Evolutionary conservation across 352 stramenopile species (phyloP).

Genomic region (Globisporangium okanoganense): DNA sequence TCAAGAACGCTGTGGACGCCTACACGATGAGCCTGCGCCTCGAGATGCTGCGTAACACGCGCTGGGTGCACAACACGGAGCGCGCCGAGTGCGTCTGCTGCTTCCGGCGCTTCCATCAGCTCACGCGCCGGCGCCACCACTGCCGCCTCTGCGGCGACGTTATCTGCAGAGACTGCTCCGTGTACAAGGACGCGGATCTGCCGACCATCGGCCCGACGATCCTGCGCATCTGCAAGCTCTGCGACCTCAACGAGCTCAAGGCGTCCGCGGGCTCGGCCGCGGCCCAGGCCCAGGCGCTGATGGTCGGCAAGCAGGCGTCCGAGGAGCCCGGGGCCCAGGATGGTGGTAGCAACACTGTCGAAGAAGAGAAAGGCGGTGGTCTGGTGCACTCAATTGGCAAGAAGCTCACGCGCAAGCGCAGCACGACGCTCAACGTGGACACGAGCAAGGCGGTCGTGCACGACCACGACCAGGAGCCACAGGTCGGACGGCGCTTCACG

Average conservation of each 20-base stretch:
- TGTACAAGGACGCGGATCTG: constrained; percentile 66
- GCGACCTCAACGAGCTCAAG: constrained; percentile 33
- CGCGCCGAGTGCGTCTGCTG: constrained; percentile 57
- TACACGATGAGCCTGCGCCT: constrained; percentile 58
- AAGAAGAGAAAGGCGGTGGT: neutral
- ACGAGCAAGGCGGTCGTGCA: constrained; percentile 8
- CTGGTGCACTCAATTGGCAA: too few relatives aligned
- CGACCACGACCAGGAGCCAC: constrained; percentile 1
- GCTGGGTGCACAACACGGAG: constrained; percentile 58
- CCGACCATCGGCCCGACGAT: constrained; percentile 58
- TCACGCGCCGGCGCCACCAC: constrained; percentile 63
- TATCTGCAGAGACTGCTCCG: constrained; percentile 71
- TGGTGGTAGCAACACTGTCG: neutral
- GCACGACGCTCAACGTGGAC: constrained; percentile 15
- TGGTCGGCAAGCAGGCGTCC: neutral
- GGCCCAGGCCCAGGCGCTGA: neutral
- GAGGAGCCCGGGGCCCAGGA: neutral
- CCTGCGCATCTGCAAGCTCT: constrained; percentile 64
- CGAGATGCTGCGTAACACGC: constrained; percentile 40
- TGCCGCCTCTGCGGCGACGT: constrained; percentile 75
- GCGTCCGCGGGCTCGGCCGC: constrained; percentile 13
- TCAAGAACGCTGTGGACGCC: constrained; percentile 57
- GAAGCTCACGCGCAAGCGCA: constrained; percentile 13
- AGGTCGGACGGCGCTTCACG: constrained; percentile 11
- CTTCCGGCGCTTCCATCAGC: constrained; percentile 60